Evolutionary conservation across 768 basidiomycete genomes (phyloP), one percentile per base, ranked within the genome.

Genomic region (Tricholoma bakamatsutake): DNA sequence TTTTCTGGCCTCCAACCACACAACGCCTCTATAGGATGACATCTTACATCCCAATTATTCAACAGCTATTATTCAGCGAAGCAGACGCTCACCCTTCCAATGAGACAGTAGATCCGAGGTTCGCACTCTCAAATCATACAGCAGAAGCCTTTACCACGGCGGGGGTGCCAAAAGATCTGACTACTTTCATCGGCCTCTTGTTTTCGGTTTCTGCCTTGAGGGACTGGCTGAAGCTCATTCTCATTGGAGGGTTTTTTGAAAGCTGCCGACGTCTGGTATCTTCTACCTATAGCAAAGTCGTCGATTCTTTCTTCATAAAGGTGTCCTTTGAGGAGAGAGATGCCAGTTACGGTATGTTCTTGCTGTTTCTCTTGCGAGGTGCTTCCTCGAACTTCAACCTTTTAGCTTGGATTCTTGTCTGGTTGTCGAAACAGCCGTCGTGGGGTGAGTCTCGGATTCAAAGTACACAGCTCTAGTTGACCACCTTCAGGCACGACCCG

Each of bases 381-480:
- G 7, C 2, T 27, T 13, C 5, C 12, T 37, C 18, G 13, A 43
- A 5, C 8, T n/a, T 13, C 4, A 11, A 24, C 52, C 9, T 8
- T 30, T 12, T 51, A 83, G 81, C 72, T 2, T 86, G 83, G 84
- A 73, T 85, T 50, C 71, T 83, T 67, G 68, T 73, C 42, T 85
- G 83, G 82, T 58, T 84, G 0, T 77, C 81, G n/a, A 73, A 73
- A 46, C 78, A 80, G 33, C 79, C 80, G 11, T 69, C 76, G 13
- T 84, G 80, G 80, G 69, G 81, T 78, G 53, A 56, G 80, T 63
- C 63, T 27, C 45, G 7, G 12, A 3, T 34, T 7, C 52, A 15
- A 30, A 30, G 28, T 15, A n/a, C 46, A 30, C 31, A n/a, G 40
- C 39, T 21, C 18, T 5, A 8, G 6, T 33, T 27, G 24, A 40